Conservation (phyloP, 176 grass and related monocot genomes). For the Paspalum vaginatum region DNA sequence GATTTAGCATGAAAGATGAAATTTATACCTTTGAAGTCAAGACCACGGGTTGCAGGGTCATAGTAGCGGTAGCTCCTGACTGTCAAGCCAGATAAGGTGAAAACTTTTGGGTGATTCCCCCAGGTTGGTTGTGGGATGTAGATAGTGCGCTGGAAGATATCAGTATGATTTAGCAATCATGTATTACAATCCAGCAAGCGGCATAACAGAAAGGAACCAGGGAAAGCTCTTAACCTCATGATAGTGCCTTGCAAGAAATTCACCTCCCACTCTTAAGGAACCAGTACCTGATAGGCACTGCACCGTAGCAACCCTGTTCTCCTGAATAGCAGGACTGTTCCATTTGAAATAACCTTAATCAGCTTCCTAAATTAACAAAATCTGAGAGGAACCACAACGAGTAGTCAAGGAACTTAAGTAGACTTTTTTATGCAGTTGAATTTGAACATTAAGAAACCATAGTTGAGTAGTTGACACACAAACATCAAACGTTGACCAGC, state of each 20-base stretch:
- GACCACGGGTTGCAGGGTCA: slow-evolving; percentile 82
- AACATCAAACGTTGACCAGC: not conserved
- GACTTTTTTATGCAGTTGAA: not conserved
- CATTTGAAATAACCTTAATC: slow-evolving; percentile 17
- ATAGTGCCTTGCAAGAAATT: slow-evolving; percentile 98
- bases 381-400: slow-evolving; percentile 6
- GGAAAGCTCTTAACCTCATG: slow-evolving; percentile 60
- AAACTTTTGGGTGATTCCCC: slow-evolving; percentile 95
- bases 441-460: not conserved
- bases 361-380: slow-evolving; percentile 21
- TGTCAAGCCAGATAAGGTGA: slow-evolving; percentile 77
- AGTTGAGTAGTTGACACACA: not conserved
- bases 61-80: slow-evolving; percentile 89
- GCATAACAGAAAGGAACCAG: not conserved
- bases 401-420: not conserved
- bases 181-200: slow-evolving; percentile 1
- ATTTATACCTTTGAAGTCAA: slow-evolving; percentile 70
- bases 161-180: slow-evolving; percentile 23
- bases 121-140: slow-evolving; percentile 94
- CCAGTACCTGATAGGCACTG: slow-evolving; percentile 97
- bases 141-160: slow-evolving; percentile 65
- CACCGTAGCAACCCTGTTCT: slow-evolving; percentile 82
- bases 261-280: slow-evolving; percentile 85
- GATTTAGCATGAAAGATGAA: not conserved
- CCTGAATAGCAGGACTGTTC: slow-evolving; percentile 80